Base-by-base conservation (phyloP, 2,329 filamentous ascomycete genomes). In the Plenodomus tracheiphilus region DNA sequence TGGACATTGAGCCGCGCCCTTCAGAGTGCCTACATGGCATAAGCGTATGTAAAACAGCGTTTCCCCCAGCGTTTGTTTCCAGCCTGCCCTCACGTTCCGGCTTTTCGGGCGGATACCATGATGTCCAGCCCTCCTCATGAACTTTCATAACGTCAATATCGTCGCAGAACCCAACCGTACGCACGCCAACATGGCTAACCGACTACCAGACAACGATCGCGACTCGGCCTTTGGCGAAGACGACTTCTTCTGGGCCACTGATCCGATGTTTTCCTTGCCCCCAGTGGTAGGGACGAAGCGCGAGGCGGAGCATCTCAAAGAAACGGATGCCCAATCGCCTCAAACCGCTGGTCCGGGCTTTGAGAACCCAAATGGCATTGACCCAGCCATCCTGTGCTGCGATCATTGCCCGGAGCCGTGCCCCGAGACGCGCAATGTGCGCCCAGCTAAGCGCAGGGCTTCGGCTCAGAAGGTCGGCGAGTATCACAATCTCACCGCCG, bases 251-350 rank as follows among this genome's bases (percentile, higher is more conserved):
- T 54, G 55, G 49, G 54, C 43, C 41, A 42, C 49, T 41, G 56
- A 62, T 53, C 48, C 63, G 43, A 70, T 70, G 66, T 64, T 66
- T 46, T 46, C 61, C 21, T 48, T 54, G 52, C 44, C 56, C 21
- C 56, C 60, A n/a, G 47, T 68, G 41, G 65, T 65, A 48, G 68
- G 66, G 28, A 62, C 63, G 49, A 71, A 71, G 61, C 67, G 68
- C 47, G 54, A 56, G 54, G 64, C 59, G 42, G 58, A 58, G 48
- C 46, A 53, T 44, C 53, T 61, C 49, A 59, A 51, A 47, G 49
- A 52, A 10, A 11, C 28, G 6, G 28, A 32, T 32, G 28, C 28
- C 28, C 28, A 32, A 15, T 32, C 28, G 28, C 15, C 28, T 32
- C 28, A 32, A 32, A 32, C 28, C 28, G 28, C 28, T 32, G 28